A percentile compares a stretch with the other conserved stretches of the same genome.
Evolutionary conservation across 352 stramenopile species (phyloP).

Genomic region (Phytopythium vexans): DNA sequence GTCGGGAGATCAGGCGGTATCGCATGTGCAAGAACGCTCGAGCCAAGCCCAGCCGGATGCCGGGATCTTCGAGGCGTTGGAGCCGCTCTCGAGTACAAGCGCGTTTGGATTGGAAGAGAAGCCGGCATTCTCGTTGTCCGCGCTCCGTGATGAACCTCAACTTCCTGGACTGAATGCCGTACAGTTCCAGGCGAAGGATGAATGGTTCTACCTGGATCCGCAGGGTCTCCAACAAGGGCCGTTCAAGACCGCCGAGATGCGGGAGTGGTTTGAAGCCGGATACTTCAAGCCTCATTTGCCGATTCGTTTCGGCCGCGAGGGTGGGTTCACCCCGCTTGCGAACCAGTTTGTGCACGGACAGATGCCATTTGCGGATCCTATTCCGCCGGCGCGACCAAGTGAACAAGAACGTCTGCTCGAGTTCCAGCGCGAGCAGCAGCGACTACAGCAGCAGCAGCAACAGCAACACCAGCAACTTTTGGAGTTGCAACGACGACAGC

Average conservation of each 20-base stretch:
- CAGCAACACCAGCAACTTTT: slow-evolving; percentile 62
- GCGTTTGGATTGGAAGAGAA: slow-evolving; percentile 25
- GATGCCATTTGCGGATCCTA: slow-evolving; percentile 54
- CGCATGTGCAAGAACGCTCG: slow-evolving; percentile 8
- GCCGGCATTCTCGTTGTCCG: slow-evolving; percentile 23
- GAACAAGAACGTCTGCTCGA: slow-evolving; percentile 61
- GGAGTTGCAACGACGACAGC: slow-evolving; percentile 59
- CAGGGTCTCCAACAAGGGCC: slow-evolving; percentile 79
- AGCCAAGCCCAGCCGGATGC: slow-evolving; percentile 1
- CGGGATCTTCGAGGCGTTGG: slow-evolving; percentile 30
- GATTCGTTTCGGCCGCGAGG: slow-evolving; percentile 77
- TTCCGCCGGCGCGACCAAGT: slow-evolving; percentile 26
- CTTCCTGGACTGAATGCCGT: slow-evolving; percentile 20
- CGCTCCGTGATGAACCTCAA: slow-evolving; percentile 14
- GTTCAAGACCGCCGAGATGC: slow-evolving; percentile 86
- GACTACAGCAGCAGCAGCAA: slow-evolving; percentile 29
- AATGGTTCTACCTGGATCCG: slow-evolving; percentile 87
- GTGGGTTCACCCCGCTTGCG: slow-evolving; percentile 65
- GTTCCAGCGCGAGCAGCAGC: slow-evolving; percentile 59
- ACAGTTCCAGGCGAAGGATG: slow-evolving; percentile 51
- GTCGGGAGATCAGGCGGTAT: slow-evolving; percentile 17
- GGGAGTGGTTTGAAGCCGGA: slow-evolving; percentile 86
- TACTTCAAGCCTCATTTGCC: slow-evolving; percentile 89
- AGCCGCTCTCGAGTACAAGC: slow-evolving; percentile 16
- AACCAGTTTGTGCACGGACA: slow-evolving; percentile 74